A percentile compares a stretch with the other conserved stretches of the same genome.
These are phyloP conservation scores for Alternaria sp. DNA, from an alignment of 2,329 filamentous ascomycete species.

Conservation along the genomic window DNA sequence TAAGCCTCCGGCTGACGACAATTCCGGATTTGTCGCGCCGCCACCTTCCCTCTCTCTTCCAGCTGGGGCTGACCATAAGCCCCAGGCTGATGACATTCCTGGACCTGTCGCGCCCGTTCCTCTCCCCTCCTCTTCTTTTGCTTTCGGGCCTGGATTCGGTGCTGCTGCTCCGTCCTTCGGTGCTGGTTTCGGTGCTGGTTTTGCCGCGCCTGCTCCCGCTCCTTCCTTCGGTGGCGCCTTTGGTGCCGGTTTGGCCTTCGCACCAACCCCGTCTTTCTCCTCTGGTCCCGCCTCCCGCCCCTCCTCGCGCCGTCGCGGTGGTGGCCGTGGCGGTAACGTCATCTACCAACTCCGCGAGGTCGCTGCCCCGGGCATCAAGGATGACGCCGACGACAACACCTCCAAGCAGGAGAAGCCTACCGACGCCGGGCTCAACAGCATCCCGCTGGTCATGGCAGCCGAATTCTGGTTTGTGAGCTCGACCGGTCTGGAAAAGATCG, in stretches of 20 bases:
- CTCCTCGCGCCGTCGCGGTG: background rate
- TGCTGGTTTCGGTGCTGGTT: background rate
- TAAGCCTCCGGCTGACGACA: background rate
- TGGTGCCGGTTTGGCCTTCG: background rate
- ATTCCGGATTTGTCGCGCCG: background rate
- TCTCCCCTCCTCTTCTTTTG: background rate
- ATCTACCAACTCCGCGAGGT: background rate
- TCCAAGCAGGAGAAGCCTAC: background rate
- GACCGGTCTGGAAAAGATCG: background rate
- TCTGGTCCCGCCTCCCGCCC: background rate
- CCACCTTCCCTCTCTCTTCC: background rate
- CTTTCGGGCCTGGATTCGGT: background rate
- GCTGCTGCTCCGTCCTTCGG: background rate
- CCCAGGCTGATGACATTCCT: background rate
- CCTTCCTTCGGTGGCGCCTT: background rate
- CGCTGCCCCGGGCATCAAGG: background rate
- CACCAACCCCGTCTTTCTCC: background rate
- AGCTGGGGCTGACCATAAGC: conserved; percentile 3
- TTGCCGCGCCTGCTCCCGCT: background rate
- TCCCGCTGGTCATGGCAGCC: background rate
- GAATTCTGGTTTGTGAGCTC: background rate
- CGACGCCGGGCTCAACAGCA: background rate
- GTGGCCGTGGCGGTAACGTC: background rate
- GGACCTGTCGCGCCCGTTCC: background rate
- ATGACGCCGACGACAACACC: background rate